Percentiles rank a stretch among this genome's conserved stretches.
phyloP scores from a whole-genome alignment of 495 filamentous ascomycete species.

The Clavariopsis aquatica region DNA sequence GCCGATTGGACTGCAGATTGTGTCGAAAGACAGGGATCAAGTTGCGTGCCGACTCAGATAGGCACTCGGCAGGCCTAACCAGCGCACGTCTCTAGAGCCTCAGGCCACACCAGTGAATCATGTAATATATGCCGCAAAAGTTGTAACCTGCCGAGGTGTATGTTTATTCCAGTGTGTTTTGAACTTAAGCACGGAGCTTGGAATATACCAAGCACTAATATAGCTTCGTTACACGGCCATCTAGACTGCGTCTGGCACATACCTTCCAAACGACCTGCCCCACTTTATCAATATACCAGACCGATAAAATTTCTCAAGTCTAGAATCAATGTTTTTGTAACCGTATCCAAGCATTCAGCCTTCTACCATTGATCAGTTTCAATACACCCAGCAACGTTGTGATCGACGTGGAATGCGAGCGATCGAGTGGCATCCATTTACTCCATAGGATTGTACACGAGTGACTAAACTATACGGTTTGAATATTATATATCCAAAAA shows the following conservation, averaged over 20 bases:
- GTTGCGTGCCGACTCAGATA: background rate
- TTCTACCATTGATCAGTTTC: too few species aligned
- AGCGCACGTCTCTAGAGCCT: background rate
- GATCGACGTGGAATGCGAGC: too few species aligned
- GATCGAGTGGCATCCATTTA: too few species aligned
- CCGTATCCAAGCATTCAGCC: too few species aligned
- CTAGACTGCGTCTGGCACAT: too few species aligned
- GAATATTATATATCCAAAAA: too few species aligned
- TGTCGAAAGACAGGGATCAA: background rate
- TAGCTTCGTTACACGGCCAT: background rate
- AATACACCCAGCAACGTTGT: too few species aligned
- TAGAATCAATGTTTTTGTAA: too few species aligned
- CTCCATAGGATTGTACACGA: too few species aligned
- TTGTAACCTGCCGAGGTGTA: background rate
- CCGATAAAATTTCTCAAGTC: too few species aligned
- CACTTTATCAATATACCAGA: background rate
- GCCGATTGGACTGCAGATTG: background rate
- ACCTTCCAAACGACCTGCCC: background rate
- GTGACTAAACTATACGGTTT: too few species aligned
- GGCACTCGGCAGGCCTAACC: slow-evolving; percentile 3
- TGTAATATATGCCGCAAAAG: background rate
- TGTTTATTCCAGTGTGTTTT: background rate
- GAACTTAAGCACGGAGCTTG: background rate
- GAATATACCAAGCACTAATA: background rate
- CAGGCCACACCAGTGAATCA: background rate